phyloP scores from a whole-genome alignment of 495 filamentous ascomycete genomes.

The Hypoxylon perforatum region DNA sequence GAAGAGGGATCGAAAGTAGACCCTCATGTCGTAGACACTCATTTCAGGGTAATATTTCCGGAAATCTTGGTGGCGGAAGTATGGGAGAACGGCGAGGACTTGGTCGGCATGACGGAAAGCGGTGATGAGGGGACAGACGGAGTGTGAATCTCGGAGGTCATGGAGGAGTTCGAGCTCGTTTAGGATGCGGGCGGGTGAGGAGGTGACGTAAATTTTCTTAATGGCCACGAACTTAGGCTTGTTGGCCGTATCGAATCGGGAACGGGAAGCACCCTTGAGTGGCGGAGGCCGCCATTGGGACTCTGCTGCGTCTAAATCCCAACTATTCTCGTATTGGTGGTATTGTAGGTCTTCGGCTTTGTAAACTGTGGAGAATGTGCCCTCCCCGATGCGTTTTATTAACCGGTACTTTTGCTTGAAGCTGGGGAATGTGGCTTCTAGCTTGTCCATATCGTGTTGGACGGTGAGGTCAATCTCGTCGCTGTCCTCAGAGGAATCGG shows the following conservation, averaged over 20 bases:
- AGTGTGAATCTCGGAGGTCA: conserved; percentile 81
- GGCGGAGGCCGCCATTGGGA: conserved; percentile 71
- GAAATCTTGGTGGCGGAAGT: conserved; percentile 96
- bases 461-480: conserved; percentile 77
- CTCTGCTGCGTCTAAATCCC: conserved; percentile 79
- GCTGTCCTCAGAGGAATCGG: conserved; percentile 64
- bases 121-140: conserved; percentile 94
- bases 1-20: conserved; percentile 92
- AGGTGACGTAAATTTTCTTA: conserved; percentile 99
- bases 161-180: conserved; percentile 98
- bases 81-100: conserved; percentile 93
- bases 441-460: conserved; percentile 83
- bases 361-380: conserved; percentile 98
- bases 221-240: conserved; percentile 87
- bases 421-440: conserved; percentile 84
- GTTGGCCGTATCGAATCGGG: conserved; percentile 34
- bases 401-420: conserved; percentile 85
- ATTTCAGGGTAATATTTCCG: conserved; percentile 93
- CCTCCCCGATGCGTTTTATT: conserved; percentile 97
- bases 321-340: conserved; percentile 82
- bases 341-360: conserved; percentile 97
- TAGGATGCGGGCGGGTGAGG: conserved; percentile 88
- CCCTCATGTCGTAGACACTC: conserved; percentile 81
- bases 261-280: conserved; percentile 51
- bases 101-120: conserved; percentile 94